A percentile compares a stretch with the other conserved stretches of the same genome.
phyloP scores from a whole-genome alignment of 176 grass and related monocot genomes.

The Elaeis guineensis region DNA sequence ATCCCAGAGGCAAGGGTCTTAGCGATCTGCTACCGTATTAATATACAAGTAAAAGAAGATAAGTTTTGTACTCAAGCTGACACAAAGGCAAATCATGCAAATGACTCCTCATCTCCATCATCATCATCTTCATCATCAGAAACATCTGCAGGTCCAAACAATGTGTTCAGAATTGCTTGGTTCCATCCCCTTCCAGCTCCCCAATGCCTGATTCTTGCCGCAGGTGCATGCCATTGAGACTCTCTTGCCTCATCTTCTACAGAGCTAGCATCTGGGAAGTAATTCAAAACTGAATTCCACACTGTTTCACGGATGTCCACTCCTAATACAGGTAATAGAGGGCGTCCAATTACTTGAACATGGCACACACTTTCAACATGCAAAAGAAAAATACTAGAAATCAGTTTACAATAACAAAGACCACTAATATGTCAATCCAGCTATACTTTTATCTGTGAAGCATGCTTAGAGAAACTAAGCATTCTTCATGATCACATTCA shows the following conservation, averaged over 20 bases:
- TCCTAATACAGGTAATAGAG: conserved; percentile 41
- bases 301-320: conserved; percentile 23
- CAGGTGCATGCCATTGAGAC: conserved; percentile 27
- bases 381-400: conserved; percentile 5
- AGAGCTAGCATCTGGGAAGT: conserved; percentile 23
- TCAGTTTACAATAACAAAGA: not conserved
- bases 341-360: conserved; percentile 59
- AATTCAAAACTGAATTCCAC: conserved; percentile 38
- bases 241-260: conserved; percentile 9
- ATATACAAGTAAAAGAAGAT: too few species aligned
- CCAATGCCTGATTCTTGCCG: conserved; percentile 25
- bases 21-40: too few species aligned
- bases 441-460: conserved; percentile 1
- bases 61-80: too few species aligned
- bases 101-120: conserved; percentile 12
- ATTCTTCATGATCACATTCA: too few species aligned
- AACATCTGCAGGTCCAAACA: conserved; percentile 24
- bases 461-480: not conserved
- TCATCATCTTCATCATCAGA: conserved; percentile 27
- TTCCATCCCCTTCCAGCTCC: conserved; percentile 17
- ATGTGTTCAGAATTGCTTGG: conserved; percentile 16
- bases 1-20: too few species aligned
- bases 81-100: not conserved
- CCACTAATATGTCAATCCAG: too few species aligned
- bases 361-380: conserved; percentile 50